Percentiles rank a stretch among this genome's conserved stretches.
phyloP scores from a whole-genome alignment of 257 asterid species.

The Ajuga chamaepitys region DNA sequence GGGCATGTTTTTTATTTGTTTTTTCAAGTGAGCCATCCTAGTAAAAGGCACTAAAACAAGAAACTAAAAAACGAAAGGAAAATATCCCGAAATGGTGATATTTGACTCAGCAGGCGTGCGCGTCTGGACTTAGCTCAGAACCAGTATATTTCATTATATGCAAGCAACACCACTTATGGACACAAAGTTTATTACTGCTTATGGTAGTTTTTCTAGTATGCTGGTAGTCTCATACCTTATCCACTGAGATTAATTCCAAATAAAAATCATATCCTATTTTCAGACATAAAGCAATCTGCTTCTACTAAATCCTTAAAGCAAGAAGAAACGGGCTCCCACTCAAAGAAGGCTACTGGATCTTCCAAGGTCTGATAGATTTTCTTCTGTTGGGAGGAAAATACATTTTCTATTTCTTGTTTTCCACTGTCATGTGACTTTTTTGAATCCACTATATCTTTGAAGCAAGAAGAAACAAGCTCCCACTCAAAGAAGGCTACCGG shows the following conservation, averaged over 20 bases:
- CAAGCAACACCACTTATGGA: slow-evolving; percentile 5
- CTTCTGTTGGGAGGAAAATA: background rate
- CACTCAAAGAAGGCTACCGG: slow-evolving; percentile 31
- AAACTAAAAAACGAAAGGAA: background rate
- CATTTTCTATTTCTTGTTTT: background rate
- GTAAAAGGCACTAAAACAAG: background rate
- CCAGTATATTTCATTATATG: background rate
- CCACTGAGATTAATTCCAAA: background rate
- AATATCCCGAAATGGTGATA: background rate
- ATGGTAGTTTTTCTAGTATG: background rate
- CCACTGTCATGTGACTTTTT: background rate
- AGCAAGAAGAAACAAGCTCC: slow-evolving; percentile 35
- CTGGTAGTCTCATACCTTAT: slow-evolving; percentile 9
- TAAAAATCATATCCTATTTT: slow-evolving; percentile 10
- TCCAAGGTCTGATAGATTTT: slow-evolving; percentile 49
- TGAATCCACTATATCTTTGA: slow-evolving; percentile 28
- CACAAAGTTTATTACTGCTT: background rate
- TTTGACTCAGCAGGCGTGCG: background rate
- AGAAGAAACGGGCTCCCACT: slow-evolving; percentile 32
- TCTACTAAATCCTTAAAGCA: slow-evolving; percentile 37
- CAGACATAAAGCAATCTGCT: slow-evolving; percentile 49
- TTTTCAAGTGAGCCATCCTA: background rate
- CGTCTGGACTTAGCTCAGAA: background rate
- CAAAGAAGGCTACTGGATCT: slow-evolving; percentile 34
- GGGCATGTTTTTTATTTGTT: background rate